Evolutionary conservation across 2,329 filamentous ascomycete genomes (phyloP).

Genomic region (Monilinia laxa): DNA sequence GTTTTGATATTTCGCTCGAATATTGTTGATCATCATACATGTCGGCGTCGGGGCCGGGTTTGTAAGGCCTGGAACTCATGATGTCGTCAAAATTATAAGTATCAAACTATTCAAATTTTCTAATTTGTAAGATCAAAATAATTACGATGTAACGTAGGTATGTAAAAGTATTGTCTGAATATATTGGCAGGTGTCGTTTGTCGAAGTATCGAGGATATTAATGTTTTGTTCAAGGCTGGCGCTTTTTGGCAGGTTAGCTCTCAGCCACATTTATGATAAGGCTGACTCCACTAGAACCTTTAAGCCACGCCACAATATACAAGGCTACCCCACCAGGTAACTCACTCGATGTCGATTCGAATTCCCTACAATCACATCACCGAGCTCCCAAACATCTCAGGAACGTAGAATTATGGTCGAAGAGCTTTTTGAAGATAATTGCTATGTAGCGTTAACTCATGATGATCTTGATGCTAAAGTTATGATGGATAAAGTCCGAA

Average conservation of each 20-base stretch:
- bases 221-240: not conserved
- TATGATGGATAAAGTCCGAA: slow-evolving; percentile 67
- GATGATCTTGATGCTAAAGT: slow-evolving; percentile 56
- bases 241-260: not conserved
- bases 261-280: slow-evolving; percentile 10
- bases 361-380: not conserved
- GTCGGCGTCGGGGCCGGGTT: slow-evolving; percentile 32
- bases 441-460: slow-evolving; percentile 69
- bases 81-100: not conserved
- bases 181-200: not conserved
- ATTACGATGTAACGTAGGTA: not conserved
- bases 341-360: not conserved
- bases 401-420: slow-evolving; percentile 34
- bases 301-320: not conserved
- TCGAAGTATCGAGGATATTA: not conserved
- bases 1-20: slow-evolving; percentile 30
- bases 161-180: not conserved
- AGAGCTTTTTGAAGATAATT: slow-evolving; percentile 50
- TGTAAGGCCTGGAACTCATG: slow-evolving; percentile 21
- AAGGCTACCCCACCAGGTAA: not conserved
- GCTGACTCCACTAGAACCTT: not conserved
- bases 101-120: not conserved
- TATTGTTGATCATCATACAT: slow-evolving; percentile 49
- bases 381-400: not conserved
- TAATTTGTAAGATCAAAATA: not conserved